Conservation (phyloP, 1,284 basidiomycete genomes). For the Austropuccinia psidii region DNA sequence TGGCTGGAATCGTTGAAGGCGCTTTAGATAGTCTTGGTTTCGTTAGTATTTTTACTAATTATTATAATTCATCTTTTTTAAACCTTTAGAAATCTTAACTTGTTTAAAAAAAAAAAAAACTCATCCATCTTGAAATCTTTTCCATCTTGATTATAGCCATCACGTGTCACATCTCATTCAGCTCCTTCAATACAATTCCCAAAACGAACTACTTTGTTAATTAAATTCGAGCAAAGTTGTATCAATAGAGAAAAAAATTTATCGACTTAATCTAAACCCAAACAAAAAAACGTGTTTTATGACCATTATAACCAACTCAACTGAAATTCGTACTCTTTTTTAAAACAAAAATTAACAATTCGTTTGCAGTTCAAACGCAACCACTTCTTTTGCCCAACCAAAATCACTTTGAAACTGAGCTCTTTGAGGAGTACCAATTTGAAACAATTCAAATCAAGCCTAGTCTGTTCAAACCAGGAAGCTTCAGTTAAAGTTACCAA, state of each 20-base stretch:
- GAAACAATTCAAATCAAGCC: too few relatives aligned
- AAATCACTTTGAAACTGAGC: too few relatives aligned
- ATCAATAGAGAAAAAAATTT: constrained; percentile 77
- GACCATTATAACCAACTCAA: too few relatives aligned
- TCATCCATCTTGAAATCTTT: background rate
- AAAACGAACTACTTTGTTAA: constrained; percentile 78
- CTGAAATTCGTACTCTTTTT: too few relatives aligned
- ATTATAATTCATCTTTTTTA: background rate
- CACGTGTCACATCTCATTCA: constrained; percentile 90
- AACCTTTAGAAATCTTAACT: background rate
- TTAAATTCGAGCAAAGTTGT: constrained; percentile 83
- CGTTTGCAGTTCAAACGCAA: too few relatives aligned
- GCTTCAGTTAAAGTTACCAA: too few relatives aligned
- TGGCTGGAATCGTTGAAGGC: constrained; percentile 93
- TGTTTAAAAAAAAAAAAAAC: too few relatives aligned
- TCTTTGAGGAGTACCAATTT: too few relatives aligned
- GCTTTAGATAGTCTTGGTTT: constrained; percentile 91
- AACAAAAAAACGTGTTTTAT: too few relatives aligned
- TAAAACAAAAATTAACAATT: too few relatives aligned
- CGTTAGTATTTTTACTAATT: constrained; percentile 56
- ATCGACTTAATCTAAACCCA: constrained; percentile 45
- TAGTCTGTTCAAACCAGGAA: too few relatives aligned
- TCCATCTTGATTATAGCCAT: constrained; percentile 59
- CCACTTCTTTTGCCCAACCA: too few relatives aligned
- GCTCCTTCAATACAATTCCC: constrained; percentile 75